These are phyloP conservation scores for Rubia yunnanensis DNA, from an alignment of 257 asterid species.

Conservation along the genomic window DNA sequence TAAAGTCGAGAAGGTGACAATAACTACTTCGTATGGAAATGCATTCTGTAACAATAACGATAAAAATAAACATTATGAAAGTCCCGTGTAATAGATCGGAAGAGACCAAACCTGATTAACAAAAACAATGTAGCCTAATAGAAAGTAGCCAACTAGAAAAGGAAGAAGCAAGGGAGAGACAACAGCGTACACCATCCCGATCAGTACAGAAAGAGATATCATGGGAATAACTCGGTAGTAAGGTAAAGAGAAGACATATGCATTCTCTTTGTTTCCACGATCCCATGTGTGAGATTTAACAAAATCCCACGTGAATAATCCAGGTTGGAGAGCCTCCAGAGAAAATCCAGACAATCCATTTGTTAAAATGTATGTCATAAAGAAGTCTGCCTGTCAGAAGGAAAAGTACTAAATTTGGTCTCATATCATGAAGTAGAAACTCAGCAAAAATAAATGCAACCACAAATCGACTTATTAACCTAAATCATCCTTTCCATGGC, in stretches of 20 bases:
- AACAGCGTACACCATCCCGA: conserved; percentile 93
- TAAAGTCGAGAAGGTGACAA: no score
- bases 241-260: conserved; percentile 73
- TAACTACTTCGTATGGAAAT: no score
- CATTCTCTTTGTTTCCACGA: conserved; percentile 51
- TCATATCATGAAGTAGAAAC: not conserved
- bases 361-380: conserved; percentile 78
- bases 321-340: conserved; percentile 93
- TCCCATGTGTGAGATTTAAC: conserved; percentile 54
- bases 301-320: conserved; percentile 72
- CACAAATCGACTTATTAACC: not conserved
- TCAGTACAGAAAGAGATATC: conserved; percentile 57
- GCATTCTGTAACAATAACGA: no score
- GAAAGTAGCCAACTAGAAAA: conserved; percentile 71
- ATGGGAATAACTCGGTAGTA: conserved; percentile 72
- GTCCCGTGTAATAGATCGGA: not conserved
- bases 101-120: conserved; percentile 61
- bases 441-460: not conserved
- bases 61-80: not conserved
- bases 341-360: conserved; percentile 88
- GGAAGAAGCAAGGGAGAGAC: conserved; percentile 94
- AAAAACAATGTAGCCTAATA: conserved; percentile 74
- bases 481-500: not conserved
- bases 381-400: conserved; percentile 70
- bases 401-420: not conserved